Evolutionary conservation across 176 grass and related monocot genomes (phyloP).

Genomic region (Coix lacrymajobi): DNA sequence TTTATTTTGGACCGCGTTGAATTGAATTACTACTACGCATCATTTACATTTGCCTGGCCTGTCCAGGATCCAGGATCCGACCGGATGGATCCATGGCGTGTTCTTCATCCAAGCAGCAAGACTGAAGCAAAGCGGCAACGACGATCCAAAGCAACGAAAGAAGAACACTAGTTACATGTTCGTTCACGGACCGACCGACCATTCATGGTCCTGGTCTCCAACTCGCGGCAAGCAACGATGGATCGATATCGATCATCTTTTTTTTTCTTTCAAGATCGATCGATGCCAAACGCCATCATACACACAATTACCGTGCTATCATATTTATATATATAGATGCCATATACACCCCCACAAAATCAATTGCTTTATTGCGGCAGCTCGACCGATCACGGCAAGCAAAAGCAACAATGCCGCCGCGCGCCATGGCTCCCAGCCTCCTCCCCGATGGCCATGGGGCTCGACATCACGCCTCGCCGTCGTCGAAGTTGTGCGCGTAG

Average conservation of each 20-base stretch:
- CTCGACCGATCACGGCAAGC: background rate
- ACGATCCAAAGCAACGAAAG: background rate
- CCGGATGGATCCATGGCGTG: constrained; percentile 1
- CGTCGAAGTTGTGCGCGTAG: constrained; percentile 84
- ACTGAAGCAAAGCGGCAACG: background rate
- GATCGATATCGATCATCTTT: background rate
- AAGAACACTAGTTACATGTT: constrained; percentile 6
- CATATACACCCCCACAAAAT: background rate
- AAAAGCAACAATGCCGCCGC: background rate
- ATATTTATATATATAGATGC: background rate
- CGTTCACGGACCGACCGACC: background rate
- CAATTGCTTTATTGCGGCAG: constrained; percentile 31
- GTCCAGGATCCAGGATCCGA: background rate
- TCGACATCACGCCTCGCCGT: constrained; percentile 18
- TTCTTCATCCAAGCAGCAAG: background rate
- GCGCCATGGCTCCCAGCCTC: no score
- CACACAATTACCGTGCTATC: background rate
- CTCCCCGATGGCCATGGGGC: background rate
- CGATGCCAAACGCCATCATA: background rate
- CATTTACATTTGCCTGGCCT: constrained; percentile 2
- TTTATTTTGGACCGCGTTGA: background rate
- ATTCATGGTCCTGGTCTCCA: background rate
- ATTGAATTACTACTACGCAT: background rate
- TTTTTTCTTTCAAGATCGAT: background rate
- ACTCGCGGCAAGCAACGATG: background rate